Conservation (phyloP, 139 green algal species). For the Spirogloea muscicola region DNA sequence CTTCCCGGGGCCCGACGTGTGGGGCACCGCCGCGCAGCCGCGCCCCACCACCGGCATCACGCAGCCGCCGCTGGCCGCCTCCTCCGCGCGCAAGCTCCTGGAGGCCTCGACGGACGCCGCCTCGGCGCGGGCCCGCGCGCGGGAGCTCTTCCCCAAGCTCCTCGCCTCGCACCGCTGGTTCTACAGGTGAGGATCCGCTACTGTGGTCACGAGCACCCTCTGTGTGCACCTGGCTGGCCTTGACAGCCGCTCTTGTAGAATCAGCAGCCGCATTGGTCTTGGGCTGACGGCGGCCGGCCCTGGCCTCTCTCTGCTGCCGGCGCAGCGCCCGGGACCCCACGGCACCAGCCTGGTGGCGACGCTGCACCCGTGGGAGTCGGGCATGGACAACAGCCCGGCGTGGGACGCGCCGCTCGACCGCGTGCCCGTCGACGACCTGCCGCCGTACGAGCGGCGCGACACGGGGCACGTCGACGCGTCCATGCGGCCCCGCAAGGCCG, state of each 20-base stretch:
- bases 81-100: slow-evolving; percentile 10
- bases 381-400: slow-evolving; percentile 36
- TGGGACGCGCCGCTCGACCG: slow-evolving; percentile 19
- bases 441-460: slow-evolving; percentile 24
- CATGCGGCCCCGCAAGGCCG: slow-evolving; percentile 24
- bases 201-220: too few species aligned
- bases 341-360: slow-evolving; percentile 24
- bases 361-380: slow-evolving; percentile 41
- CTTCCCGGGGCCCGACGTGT: slow-evolving; percentile 36
- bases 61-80: slow-evolving; percentile 31
- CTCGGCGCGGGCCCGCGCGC: slow-evolving; percentile 4
- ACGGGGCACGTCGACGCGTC: slow-evolving; percentile 27
- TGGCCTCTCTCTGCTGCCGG: too few species aligned
- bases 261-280: too few species aligned
- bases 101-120: not conserved
- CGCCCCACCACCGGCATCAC: slow-evolving; percentile 26
- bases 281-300: too few species aligned
- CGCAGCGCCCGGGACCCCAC: slow-evolving; percentile 15
- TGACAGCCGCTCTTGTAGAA: too few species aligned
- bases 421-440: slow-evolving; percentile 36
- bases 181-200: too few species aligned
- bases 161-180: slow-evolving; percentile 27
- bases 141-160: slow-evolving; percentile 26
- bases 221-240: too few species aligned
- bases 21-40: not conserved